Conservation (phyloP, 163 green algal species). For the Scenedesmus sp. region DNA sequence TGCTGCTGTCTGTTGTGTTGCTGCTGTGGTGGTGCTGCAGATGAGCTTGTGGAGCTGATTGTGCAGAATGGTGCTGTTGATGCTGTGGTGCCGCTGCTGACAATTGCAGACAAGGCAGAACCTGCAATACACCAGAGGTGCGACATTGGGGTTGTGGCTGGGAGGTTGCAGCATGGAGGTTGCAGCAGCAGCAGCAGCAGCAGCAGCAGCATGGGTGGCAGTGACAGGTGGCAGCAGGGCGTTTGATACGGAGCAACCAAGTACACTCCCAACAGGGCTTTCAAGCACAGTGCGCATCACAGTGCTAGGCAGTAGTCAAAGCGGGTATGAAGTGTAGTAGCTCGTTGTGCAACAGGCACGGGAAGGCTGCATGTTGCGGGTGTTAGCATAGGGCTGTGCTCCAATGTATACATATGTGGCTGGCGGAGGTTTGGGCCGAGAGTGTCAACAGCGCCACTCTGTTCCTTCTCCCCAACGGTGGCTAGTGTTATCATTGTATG, state of each 20-base stretch:
- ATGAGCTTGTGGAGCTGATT: slow-evolving; percentile 87
- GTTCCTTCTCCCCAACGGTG: too few relatives aligned
- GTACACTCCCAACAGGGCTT: not conserved
- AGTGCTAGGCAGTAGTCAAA: not conserved
- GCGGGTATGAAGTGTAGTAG: not conserved
- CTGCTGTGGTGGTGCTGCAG: slow-evolving; percentile 58
- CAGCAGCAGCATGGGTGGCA: too few relatives aligned
- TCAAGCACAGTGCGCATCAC: not conserved
- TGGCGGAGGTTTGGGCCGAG: too few relatives aligned
- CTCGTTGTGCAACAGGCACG: not conserved
- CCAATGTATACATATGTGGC: too few relatives aligned
- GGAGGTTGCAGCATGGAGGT: not conserved
- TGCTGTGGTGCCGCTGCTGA: slow-evolving; percentile 84
- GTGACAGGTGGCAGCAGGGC: too few relatives aligned
- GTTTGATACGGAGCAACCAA: slow-evolving; percentile 1
- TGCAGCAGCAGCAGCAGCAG: not conserved
- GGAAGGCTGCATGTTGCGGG: not conserved
- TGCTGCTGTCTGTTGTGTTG: not conserved
- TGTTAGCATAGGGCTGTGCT: not conserved
- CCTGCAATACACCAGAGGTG: slow-evolving; percentile 14
- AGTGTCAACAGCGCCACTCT: too few relatives aligned
- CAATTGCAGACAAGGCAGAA: slow-evolving; percentile 47
- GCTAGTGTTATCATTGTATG: not conserved
- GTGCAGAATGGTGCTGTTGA: slow-evolving; percentile 79
- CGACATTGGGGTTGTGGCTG: not conserved